Evolutionary conservation across 2,329 filamentous ascomycete species (phyloP).

Genomic region (Fusarium verticillioides): DNA sequence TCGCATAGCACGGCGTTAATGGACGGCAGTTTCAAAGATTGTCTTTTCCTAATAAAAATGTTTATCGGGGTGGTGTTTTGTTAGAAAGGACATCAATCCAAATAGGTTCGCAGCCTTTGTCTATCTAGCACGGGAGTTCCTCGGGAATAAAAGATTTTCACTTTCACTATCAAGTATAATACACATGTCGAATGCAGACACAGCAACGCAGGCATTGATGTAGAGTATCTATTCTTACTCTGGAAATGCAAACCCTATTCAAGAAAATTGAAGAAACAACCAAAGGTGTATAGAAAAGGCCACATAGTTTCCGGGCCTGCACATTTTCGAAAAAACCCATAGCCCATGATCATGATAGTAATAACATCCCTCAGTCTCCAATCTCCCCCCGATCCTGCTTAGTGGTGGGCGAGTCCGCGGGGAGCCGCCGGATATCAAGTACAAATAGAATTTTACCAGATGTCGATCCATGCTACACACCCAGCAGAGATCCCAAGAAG

Average conservation of each 20-base stretch:
- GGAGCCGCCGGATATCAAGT: conserved; percentile 26
- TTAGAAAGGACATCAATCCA: not conserved
- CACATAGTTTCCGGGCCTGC: conserved; percentile 24
- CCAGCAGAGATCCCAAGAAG: conserved; percentile 19
- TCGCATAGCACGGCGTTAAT: conserved; percentile 43
- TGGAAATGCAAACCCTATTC: conserved; percentile 41
- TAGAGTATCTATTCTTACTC: conserved; percentile 36
- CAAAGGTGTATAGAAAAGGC: conserved; percentile 35
- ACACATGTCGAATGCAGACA: not conserved
- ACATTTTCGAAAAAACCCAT: conserved; percentile 40
- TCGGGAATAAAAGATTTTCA: not conserved
- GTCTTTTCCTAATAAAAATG: not conserved
- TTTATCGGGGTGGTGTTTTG: not conserved
- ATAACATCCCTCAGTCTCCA: conserved; percentile 31
- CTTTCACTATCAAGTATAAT: not conserved
- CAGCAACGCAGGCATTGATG: conserved; percentile 2
- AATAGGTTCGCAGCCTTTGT: not conserved
- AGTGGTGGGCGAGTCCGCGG: conserved; percentile 9
- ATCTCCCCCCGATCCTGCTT: conserved; percentile 15
- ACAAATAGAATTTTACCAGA: conserved; percentile 28
- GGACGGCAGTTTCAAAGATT: conserved; percentile 3
- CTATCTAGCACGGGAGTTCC: not conserved
- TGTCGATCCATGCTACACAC: conserved; percentile 10
- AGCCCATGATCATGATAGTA: conserved; percentile 45
- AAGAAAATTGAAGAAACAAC: conserved; percentile 36